Percentiles rank a stretch among this genome's conserved stretches.
Conservation (phyloP, 2,329 filamentous ascomycete genomes). For the Aureobasidium sp. region DNA sequence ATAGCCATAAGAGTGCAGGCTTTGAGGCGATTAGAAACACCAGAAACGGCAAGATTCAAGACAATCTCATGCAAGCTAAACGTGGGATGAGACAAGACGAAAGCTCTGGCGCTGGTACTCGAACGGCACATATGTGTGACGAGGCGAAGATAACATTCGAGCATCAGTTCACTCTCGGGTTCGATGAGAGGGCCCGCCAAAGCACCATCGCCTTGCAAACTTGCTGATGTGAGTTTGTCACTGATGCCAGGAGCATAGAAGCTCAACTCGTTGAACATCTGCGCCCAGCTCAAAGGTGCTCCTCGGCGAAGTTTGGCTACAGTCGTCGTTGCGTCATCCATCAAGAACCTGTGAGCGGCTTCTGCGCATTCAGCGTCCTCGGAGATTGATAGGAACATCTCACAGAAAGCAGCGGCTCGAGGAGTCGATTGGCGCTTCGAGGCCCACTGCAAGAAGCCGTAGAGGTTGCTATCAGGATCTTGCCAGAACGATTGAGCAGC, state of each 20-base stretch:
- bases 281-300: constrained; percentile 81
- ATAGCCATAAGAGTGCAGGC: constrained; percentile 79
- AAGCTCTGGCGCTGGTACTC: constrained; percentile 64
- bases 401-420: constrained; percentile 92
- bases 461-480: constrained; percentile 84
- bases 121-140: constrained; percentile 74
- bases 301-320: constrained; percentile 72
- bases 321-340: constrained; percentile 66
- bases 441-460: constrained; percentile 96
- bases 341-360: constrained; percentile 77
- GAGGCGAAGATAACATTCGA: constrained; percentile 86
- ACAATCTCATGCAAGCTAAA: constrained; percentile 68
- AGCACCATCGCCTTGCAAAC: constrained; percentile 29
- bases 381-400: constrained; percentile 86
- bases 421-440: constrained; percentile 90
- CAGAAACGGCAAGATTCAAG: constrained; percentile 64
- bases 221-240: constrained; percentile 56
- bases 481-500: constrained; percentile 86
- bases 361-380: constrained; percentile 75
- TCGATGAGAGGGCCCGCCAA: constrained; percentile 56
- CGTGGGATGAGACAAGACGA: constrained; percentile 60
- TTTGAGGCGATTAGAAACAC: constrained; percentile 67
- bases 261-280: constrained; percentile 84
- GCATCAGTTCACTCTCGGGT: constrained; percentile 91
- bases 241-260: constrained; percentile 75